Evolutionary conservation across 495 filamentous ascomycete genomes (phyloP).

Genomic region (Neurospora sp.): DNA sequence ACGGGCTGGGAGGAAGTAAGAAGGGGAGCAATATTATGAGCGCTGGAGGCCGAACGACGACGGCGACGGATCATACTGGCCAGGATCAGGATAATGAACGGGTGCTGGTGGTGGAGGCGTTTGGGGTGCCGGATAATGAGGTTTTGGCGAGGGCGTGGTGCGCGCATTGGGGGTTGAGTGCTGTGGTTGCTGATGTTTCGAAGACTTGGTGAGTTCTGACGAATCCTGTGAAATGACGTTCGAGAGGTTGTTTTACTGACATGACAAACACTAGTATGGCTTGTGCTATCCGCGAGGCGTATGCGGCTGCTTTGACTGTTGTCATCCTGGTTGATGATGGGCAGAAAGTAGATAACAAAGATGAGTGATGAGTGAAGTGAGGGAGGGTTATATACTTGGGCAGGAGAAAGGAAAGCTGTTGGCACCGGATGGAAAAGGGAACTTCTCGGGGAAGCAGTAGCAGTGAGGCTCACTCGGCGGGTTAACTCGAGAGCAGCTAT

Average conservation of each 20-base stretch:
- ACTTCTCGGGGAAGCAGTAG: neutral
- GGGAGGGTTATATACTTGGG: neutral
- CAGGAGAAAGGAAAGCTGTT: neutral
- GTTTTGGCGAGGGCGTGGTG: slow-evolving; percentile 67
- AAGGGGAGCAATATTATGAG: neutral
- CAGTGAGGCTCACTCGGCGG: no score
- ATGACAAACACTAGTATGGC: slow-evolving; percentile 37
- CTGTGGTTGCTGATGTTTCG: slow-evolving; percentile 53
- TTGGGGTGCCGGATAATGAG: slow-evolving; percentile 61
- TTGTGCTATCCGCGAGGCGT: slow-evolving; percentile 61
- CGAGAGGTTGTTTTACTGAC: slow-evolving; percentile 3
- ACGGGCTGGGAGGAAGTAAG: neutral
- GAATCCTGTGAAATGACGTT: neutral
- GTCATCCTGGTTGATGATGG: slow-evolving; percentile 48
- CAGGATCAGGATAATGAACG: slow-evolving; percentile 37
- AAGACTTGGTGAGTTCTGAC: slow-evolving; percentile 48
- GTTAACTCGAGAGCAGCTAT: neutral
- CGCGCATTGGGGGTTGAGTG: slow-evolving; percentile 56
- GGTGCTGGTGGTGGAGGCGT: slow-evolving; percentile 60
- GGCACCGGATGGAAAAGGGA: no score
- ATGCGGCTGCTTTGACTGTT: slow-evolving; percentile 57
- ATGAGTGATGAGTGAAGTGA: neutral
- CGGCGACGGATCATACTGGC: neutral
- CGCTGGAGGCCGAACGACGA: neutral
- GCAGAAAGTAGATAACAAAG: slow-evolving; percentile 14